phyloP scores from a whole-genome alignment of 495 filamentous ascomycete species.

The Cudoniella acicularis region DNA sequence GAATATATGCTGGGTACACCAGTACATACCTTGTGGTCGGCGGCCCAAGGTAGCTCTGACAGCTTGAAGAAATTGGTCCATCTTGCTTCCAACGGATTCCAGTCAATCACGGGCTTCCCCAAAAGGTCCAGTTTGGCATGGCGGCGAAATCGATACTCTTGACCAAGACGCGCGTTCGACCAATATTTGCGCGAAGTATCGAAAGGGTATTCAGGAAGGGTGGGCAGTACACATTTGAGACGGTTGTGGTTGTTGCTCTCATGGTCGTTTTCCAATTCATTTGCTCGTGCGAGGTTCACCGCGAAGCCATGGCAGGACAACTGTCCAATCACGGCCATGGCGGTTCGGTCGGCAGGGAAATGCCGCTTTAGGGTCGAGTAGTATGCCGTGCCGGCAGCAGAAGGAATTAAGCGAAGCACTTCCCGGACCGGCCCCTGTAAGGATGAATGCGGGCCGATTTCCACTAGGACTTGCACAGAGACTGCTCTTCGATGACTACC shows the following conservation, averaged over 20 bases:
- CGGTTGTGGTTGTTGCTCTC: slow-evolving; percentile 15
- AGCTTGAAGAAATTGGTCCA: slow-evolving; percentile 31
- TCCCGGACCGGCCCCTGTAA: too few species aligned
- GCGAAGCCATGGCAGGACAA: too few species aligned
- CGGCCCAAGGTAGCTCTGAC: slow-evolving; percentile 15
- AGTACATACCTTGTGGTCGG: slow-evolving; percentile 17
- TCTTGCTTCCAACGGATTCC: slow-evolving; percentile 21
- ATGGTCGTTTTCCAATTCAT: slow-evolving; percentile 4
- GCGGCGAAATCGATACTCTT: slow-evolving; percentile 27
- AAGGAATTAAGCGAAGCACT: too few species aligned
- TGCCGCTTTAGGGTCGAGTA: too few species aligned
- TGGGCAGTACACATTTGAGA: slow-evolving; percentile 18
- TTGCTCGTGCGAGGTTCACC: slow-evolving; percentile 27
- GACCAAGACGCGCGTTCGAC: slow-evolving; percentile 27
- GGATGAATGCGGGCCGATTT: too few species aligned
- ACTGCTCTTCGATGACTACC: too few species aligned
- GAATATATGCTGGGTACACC: too few species aligned
- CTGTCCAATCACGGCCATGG: too few species aligned
- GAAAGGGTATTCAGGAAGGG: slow-evolving; percentile 36
- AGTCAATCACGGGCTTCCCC: slow-evolving; percentile 21
- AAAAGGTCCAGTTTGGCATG: slow-evolving; percentile 31
- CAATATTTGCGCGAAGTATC: slow-evolving; percentile 21
- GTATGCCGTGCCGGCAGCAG: too few species aligned
- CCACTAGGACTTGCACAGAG: too few species aligned
- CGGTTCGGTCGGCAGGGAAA: too few species aligned